Evolutionary conservation across 371 early-diverging fungal species (phyloP).

Genomic region (Rhizopus arrhizus): DNA sequence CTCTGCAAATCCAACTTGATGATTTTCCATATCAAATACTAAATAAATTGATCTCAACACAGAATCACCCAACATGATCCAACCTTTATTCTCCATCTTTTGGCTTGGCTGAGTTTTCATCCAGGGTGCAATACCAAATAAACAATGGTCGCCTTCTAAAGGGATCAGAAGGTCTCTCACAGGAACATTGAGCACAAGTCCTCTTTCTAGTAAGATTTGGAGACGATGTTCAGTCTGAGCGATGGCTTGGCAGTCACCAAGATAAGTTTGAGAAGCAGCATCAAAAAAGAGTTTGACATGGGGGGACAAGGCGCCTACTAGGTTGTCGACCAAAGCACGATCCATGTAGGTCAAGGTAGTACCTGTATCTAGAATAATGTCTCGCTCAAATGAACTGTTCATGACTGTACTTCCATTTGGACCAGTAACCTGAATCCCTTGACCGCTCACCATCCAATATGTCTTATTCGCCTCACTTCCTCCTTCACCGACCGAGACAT

Average conservation of each 20-base stretch:
- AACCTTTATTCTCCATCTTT: slow-evolving; percentile 24
- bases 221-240: slow-evolving; percentile 5
- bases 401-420: neutral
- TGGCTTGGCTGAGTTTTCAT: slow-evolving; percentile 23
- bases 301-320: slow-evolving; percentile 26
- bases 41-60: slow-evolving; percentile 47
- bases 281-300: slow-evolving; percentile 33
- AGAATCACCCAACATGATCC: slow-evolving; percentile 48
- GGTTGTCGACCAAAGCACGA: neutral
- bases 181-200: slow-evolving; percentile 17
- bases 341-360: slow-evolving; percentile 23
- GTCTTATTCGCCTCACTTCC: neutral
- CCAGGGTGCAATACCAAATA: slow-evolving; percentile 52
- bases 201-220: slow-evolving; percentile 6
- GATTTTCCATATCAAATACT: slow-evolving; percentile 49
- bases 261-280: slow-evolving; percentile 29
- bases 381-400: slow-evolving; percentile 17
- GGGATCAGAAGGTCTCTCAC: slow-evolving; percentile 35
- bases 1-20: slow-evolving; percentile 45
- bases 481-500: slow-evolving; percentile 26
- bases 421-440: neutral
- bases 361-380: slow-evolving; percentile 30
- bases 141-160: slow-evolving; percentile 30
- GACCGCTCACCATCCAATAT: slow-evolving; percentile 20
- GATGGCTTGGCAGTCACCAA: slow-evolving; percentile 33